Evolutionary conservation across 257 asterid genomes (phyloP), one percentile per base, ranked within the genome.

Genomic region (Solanum virginianum): DNA sequence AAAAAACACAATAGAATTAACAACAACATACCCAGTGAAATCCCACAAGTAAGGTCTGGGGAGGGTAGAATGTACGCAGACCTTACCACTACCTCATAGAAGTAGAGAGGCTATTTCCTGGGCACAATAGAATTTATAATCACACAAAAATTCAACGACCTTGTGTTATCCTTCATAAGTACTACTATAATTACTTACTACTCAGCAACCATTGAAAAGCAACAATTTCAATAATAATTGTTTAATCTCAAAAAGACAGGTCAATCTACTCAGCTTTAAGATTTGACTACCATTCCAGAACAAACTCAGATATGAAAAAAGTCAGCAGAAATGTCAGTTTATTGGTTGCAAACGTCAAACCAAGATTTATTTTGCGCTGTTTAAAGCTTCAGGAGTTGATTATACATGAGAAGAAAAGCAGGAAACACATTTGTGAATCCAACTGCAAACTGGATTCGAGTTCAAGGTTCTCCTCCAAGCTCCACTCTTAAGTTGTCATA

Each of bases 391-490:
- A 79, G 9, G 9, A 29, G 82, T 51, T 79, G 63, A 26, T 51
- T 26, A 20, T 9, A 53, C 36, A 39, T 12, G 53, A 69, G 70
- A 36, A 15, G 10, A 84, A 79, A 62, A n/a, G 18, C 15, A 59
- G 29, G 29, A 56, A 70, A 55, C 41, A 22, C 75, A n/a, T 7
- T 56, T 71, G 53, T 51, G 63, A 84, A 75, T 12, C 26, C 84
- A 83, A 49, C 20, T 22, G 70, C 79, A 81, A 81, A 24, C 75
- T 66, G 60, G 43, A 57, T 26, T 41, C 49, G 5, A 26, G 57
- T 36, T 84, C 91, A 91, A 22, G 98, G 92, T 84, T 95, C 97
- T 86, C 91, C 98, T 80, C 98, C 98, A 63, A 95, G 98, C 95
- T 94, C 98, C 62, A 87, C 93, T 88, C 92, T 91, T 70, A 95